A percentile compares a stretch with the other conserved stretches of the same genome.
These are phyloP conservation scores for Pseudocercospora macadamiae DNA, from an alignment of 2,329 filamentous ascomycete genomes.

Conservation along the genomic window DNA sequence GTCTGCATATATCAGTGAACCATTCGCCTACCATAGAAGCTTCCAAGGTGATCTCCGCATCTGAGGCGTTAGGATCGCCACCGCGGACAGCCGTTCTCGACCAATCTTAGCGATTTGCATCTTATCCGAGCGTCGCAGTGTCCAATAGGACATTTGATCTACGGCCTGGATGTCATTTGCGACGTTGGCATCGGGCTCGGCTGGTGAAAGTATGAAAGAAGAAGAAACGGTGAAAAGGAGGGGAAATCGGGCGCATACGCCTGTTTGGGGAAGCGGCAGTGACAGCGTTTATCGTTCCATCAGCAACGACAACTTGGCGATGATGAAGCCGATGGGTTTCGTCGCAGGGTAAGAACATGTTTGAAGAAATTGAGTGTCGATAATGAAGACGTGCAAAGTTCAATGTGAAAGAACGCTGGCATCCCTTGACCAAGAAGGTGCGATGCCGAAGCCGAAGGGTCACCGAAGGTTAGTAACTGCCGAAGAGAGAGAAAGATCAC, in stretches of 20 bases:
- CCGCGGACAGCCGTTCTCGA: background rate
- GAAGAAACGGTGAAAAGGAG: no score
- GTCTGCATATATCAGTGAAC: background rate
- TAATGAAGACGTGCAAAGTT: background rate
- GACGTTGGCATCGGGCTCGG: background rate
- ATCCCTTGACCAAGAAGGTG: background rate
- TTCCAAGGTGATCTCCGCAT: background rate
- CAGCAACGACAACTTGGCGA: no score
- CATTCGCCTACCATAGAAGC: background rate
- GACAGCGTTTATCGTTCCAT: no score
- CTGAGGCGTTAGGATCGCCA: constrained; percentile 6
- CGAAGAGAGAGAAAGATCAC: no score
- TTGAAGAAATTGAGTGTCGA: background rate
- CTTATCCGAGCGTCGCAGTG: background rate
- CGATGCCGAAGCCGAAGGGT: constrained; percentile 5
- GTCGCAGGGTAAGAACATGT: no score
- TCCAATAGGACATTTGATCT: background rate
- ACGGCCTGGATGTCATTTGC: background rate
- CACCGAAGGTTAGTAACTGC: background rate
- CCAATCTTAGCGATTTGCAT: background rate
- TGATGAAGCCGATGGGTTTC: no score
- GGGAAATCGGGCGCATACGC: no score
- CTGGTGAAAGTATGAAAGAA: no score
- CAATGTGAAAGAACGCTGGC: background rate
- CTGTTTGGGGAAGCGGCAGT: no score